Percentiles rank a stretch among this genome's conserved stretches.
These are phyloP conservation scores for Apiotrichum sp. DNA, from an alignment of 1,284 basidiomycete genomes.

Conservation along the genomic window DNA sequence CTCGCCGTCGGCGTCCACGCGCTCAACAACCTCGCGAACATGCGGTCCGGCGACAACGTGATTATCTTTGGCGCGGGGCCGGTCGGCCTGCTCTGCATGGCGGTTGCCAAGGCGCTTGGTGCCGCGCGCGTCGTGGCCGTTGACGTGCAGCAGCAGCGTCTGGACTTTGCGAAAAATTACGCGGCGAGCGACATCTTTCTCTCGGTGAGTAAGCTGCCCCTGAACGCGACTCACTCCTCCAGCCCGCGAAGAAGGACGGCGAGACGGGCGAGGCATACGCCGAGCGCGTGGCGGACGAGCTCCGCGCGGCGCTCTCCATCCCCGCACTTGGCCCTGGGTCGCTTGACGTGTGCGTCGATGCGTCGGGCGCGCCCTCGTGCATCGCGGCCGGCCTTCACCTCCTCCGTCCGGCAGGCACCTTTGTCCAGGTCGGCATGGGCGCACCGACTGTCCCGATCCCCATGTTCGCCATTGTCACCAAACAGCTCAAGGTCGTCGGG, in stretches of 20 bases:
- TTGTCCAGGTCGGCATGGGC: constrained; percentile 47
- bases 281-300: constrained; percentile 46
- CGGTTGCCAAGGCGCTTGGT: constrained; percentile 82
- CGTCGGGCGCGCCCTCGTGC: constrained; percentile 59
- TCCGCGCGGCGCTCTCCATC: constrained; percentile 48
- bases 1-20: constrained; percentile 87
- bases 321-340: constrained; percentile 48
- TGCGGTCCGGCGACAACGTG: constrained; percentile 65
- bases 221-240: constrained; percentile 6
- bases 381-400: constrained; percentile 54
- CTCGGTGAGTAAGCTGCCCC: constrained; percentile 45
- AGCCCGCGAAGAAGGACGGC: constrained; percentile 53
- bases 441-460: constrained; percentile 35
- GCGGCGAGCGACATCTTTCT: constrained; percentile 75
- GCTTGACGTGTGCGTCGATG: constrained; percentile 57
- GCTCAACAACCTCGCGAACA: constrained; percentile 66
- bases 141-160: constrained; percentile 70
- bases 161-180: constrained; percentile 82
- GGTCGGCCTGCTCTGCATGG: constrained; percentile 79
- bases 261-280: constrained; percentile 67
- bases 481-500: constrained; percentile 43
- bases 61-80: constrained; percentile 81
- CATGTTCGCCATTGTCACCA: constrained; percentile 41
- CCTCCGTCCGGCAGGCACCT: constrained; percentile 57
- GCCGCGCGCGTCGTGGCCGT: constrained; percentile 74